These are phyloP conservation scores for Diplodia scrobiculata DNA, from an alignment of 2,329 filamentous ascomycete genomes.

Conservation along the genomic window DNA sequence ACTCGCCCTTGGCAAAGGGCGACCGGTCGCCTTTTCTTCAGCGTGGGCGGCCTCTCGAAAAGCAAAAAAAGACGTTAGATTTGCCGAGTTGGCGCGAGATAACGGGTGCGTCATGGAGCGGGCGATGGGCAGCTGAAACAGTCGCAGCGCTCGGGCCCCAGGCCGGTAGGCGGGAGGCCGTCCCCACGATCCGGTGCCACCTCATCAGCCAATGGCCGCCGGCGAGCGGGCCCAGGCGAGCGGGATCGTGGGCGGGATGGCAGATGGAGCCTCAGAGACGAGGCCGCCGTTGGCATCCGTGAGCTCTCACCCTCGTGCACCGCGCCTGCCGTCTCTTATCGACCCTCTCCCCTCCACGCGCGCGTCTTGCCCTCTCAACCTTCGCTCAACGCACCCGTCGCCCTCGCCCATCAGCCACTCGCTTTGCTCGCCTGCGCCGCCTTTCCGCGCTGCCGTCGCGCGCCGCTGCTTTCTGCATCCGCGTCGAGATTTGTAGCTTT, in stretches of 20 bases:
- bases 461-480: not conserved
- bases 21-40: conserved; percentile 8
- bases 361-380: not conserved
- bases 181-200: conserved; percentile 17
- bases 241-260: not conserved
- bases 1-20: not conserved
- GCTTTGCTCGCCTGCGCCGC: not conserved
- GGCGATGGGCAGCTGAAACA: conserved; percentile 5
- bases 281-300: conserved; percentile 20
- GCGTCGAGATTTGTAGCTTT: conserved; percentile 2
- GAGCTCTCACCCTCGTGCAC: conserved; percentile 1
- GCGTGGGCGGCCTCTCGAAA: not conserved
- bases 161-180: not conserved
- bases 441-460: not conserved
- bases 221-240: not conserved
- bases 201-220: conserved; percentile 6
- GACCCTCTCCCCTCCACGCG: conserved; percentile 9
- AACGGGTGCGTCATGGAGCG: not conserved
- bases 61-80: not conserved
- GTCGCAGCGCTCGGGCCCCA: conserved; percentile 3
- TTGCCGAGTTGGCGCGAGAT: not conserved
- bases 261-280: conserved; percentile 22
- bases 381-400: not conserved
- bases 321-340: conserved; percentile 1
- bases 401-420: not conserved